phyloP scores from a whole-genome alignment of 305 asterid genomes.

The Fraxinus albicans region DNA sequence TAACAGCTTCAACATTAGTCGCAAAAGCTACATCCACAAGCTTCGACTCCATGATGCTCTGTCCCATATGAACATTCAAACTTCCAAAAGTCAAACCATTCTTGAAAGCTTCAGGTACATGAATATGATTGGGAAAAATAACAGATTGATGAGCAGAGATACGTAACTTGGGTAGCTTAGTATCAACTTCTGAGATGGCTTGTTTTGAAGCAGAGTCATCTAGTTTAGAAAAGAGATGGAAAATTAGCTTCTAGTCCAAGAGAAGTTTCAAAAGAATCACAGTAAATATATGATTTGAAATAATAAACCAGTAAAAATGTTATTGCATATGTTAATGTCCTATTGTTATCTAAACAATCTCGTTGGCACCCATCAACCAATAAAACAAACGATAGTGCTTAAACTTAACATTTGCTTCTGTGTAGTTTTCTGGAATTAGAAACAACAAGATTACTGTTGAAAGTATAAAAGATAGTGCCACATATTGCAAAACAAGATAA shows the following conservation, averaged over 20 bases:
- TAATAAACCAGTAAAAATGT: not conserved
- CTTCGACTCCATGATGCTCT: slow-evolving; percentile 23
- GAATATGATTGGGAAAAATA: slow-evolving; percentile 61
- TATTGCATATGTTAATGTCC: not conserved
- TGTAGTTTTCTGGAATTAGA: not conserved
- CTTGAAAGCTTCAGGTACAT: slow-evolving; percentile 53
- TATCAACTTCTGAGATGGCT: slow-evolving; percentile 35
- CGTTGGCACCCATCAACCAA: not conserved
- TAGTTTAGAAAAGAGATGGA: slow-evolving; percentile 23
- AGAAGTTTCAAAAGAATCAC: slow-evolving; percentile 35
- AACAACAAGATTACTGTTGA: not conserved
- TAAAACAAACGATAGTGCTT: not conserved
- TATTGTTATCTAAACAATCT: not conserved
- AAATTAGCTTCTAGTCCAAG: slow-evolving; percentile 24
- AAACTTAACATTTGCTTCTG: not conserved
- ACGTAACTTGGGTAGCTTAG: slow-evolving; percentile 33
- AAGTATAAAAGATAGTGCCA: not conserved
- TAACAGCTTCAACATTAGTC: slow-evolving; percentile 24
- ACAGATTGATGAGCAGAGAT: slow-evolving; percentile 38
- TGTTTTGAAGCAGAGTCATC: slow-evolving; percentile 30
- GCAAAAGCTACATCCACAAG: slow-evolving; percentile 25
- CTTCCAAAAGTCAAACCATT: slow-evolving; percentile 59
- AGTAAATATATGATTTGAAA: slow-evolving; percentile 20
- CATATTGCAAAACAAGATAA: not conserved
- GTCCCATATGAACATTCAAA: slow-evolving; percentile 37